Evolutionary conservation across 2,329 filamentous ascomycete genomes (phyloP).

Genomic region (Colletotrichum liaoningense): DNA sequence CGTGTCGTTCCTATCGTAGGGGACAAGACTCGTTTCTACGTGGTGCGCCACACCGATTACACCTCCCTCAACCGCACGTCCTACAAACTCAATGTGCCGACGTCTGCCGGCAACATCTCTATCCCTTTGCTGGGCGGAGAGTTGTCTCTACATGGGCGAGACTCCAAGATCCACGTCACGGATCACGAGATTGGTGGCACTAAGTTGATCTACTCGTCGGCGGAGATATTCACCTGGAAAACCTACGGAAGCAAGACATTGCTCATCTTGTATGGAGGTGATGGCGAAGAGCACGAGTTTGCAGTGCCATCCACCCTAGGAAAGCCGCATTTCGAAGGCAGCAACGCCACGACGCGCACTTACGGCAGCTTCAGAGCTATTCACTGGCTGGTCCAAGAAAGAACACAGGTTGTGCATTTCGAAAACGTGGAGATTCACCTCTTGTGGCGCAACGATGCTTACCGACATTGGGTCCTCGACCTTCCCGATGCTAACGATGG

Average conservation of each 20-base stretch:
- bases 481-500: neutral
- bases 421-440: neutral
- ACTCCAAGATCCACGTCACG: conserved; percentile 72
- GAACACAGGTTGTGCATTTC: neutral
- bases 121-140: conserved; percentile 66
- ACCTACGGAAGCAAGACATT: neutral
- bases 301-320: neutral
- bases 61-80: conserved; percentile 62
- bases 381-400: neutral
- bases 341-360: neutral
- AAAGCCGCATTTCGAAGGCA: neutral
- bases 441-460: neutral
- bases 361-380: neutral
- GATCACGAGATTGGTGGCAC: conserved; percentile 70
- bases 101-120: conserved; percentile 58
- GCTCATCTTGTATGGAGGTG: neutral
- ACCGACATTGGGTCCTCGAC: neutral
- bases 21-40: conserved; percentile 66
- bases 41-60: conserved; percentile 71
- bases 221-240: conserved; percentile 71
- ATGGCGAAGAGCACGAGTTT: neutral
- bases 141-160: conserved; percentile 67
- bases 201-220: conserved; percentile 73
- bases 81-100: conserved; percentile 72
- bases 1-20: conserved; percentile 69